Percentiles rank a stretch among this genome's conserved stretches.
Conservation (phyloP, 352 stramenopile species). For the Globisporangium paddicum region DNA sequence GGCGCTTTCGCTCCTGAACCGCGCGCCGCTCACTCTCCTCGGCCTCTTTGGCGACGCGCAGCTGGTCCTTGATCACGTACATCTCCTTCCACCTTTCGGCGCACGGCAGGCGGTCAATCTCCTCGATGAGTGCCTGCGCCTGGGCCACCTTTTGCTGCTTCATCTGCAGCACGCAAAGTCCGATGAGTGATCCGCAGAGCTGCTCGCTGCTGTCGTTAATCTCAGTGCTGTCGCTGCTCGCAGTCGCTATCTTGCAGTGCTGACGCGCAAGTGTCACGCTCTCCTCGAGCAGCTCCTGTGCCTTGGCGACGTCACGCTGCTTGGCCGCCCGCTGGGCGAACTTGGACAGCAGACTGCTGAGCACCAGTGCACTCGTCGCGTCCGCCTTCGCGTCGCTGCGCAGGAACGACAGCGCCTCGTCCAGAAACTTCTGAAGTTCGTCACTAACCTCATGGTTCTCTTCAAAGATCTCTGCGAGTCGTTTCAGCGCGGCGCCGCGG, state of each 20-base stretch:
- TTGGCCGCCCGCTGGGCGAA: slow-evolving; percentile 26
- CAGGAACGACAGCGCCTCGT: slow-evolving; percentile 24
- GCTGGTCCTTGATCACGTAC: slow-evolving; percentile 31
- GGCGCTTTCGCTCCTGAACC: neutral
- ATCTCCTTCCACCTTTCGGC: slow-evolving; percentile 30
- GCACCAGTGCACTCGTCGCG: slow-evolving; percentile 2
- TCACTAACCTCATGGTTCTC: slow-evolving; percentile 15
- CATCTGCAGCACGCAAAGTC: slow-evolving; percentile 54
- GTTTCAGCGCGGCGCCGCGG: slow-evolving; percentile 13
- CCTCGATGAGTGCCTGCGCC: slow-evolving; percentile 30
- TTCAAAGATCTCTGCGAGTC: slow-evolving; percentile 24
- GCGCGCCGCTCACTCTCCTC: neutral
- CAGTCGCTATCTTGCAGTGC: neutral
- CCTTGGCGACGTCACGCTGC: slow-evolving; percentile 20
- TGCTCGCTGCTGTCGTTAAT: slow-evolving; percentile 15
- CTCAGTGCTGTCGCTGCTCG: neutral
- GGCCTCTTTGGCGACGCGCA: slow-evolving; percentile 15
- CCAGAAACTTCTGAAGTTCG: slow-evolving; percentile 22
- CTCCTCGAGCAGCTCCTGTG: slow-evolving; percentile 30
- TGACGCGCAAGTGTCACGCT: slow-evolving; percentile 21
- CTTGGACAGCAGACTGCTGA: slow-evolving; percentile 24
- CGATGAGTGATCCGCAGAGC: slow-evolving; percentile 44
- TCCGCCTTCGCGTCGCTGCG: slow-evolving; percentile 14
- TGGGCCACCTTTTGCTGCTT: slow-evolving; percentile 27
- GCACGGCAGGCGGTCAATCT: slow-evolving; percentile 35